Conservation (phyloP, 2,329 filamentous ascomycete genomes). For the Microsporum ferrugineum region DNA sequence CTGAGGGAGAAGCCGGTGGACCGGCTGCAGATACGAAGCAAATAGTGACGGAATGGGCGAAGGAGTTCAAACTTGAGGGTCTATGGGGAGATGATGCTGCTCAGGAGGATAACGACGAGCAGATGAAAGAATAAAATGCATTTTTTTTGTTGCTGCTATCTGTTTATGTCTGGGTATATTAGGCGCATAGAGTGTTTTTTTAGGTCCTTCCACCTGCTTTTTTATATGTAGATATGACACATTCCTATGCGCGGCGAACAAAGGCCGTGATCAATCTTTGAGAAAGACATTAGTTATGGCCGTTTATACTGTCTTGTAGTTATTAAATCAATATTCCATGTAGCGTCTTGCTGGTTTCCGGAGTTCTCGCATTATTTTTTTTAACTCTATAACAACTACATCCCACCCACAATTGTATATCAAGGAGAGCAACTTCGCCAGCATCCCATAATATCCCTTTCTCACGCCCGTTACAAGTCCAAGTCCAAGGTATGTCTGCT, state of each 20-base stretch:
- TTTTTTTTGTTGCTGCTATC: background rate
- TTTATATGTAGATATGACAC: background rate
- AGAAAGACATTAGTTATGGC: background rate
- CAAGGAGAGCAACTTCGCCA: no score
- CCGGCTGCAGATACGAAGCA: constrained; percentile 58
- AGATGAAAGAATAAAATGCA: constrained; percentile 29
- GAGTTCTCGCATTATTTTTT: no score
- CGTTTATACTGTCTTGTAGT: background rate
- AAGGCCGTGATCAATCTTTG: background rate
- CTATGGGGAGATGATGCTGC: constrained; percentile 61
- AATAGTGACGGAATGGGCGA: constrained; percentile 85
- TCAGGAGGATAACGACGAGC: constrained; percentile 26
- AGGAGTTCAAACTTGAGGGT: constrained; percentile 90
- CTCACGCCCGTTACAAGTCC: no score
- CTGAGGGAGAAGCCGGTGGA: background rate
- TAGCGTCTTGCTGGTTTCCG: no score
- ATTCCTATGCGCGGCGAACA: background rate
- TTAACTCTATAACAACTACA: no score
- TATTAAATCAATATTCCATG: no score
- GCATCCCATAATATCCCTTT: no score
- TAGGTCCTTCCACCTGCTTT: background rate
- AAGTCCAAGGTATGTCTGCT: no score
- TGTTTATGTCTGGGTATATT: background rate
- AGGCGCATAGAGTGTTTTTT: background rate
- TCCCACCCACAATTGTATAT: no score